Evolutionary conservation across 345 rosid genomes (phyloP), one percentile per base, ranked within the genome.

Genomic region (Cardamine resedifolia): DNA sequence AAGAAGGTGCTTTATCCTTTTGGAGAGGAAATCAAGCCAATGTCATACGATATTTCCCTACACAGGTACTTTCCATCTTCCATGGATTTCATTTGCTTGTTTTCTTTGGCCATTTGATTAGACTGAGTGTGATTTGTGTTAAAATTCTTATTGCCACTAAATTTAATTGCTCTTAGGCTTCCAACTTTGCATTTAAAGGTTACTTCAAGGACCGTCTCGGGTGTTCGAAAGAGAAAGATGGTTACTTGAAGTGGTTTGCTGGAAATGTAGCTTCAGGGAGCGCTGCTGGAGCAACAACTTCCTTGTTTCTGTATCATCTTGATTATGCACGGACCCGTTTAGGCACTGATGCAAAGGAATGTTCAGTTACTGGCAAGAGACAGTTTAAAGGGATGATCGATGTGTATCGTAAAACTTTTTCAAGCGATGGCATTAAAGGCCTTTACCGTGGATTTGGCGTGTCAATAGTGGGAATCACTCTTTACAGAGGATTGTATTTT

Each of bases 1-100:
- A 95, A 70, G 99, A 95, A 81, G 98, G 96, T 23, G 26, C 82
- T n/a, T 51, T 77, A 34, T 91, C 96, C 39, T 88, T 88, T 60
- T 95, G 99, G 99, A 91, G 99, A 79, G 98, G 98, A 24, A 84
- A 90, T 75, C 98, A 90, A 85, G 98, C 91, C 80, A 95, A 81
- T 79, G 83, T 90, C 77, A 90, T 95, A 3, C 81, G 98, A 38
- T 95, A 90, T 81, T 85, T 91, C 82, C 97, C 98, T 16, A 91
- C 98, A 45, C 96, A 91, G 97, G 97, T 89, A 61, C 7, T 9
- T 62, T 39, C 30, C 34, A 39, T 62, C 65, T 21, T 59, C 6
- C n/a, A 26, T 62, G 3, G 10, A 4, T 5, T 41, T 23, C 26
- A 3, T 53, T 66, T 33, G 14, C 4, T 48, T 49, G 31, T n/a